phyloP scores from a whole-genome alignment of 2,329 filamentous ascomycete species.

The Colletotrichum salicis region DNA sequence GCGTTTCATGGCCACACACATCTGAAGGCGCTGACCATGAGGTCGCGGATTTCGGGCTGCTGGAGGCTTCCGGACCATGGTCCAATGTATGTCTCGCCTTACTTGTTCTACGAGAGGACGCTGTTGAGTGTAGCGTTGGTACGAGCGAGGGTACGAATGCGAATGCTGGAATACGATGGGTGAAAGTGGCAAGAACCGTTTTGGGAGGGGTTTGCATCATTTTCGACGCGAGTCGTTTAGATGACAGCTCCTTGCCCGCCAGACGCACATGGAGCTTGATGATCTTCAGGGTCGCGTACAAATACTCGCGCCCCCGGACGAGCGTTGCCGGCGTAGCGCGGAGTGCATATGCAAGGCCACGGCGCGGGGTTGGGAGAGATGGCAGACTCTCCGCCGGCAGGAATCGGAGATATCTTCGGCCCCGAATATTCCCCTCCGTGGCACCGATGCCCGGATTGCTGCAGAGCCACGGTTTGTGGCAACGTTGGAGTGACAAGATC shows the following conservation, averaged over 20 bases:
- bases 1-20: conserved; percentile 20
- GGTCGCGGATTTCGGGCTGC: conserved; percentile 18
- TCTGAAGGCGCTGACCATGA: neutral
- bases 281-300: neutral
- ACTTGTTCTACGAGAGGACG: neutral
- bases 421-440: neutral
- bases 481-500: neutral
- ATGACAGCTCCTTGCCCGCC: neutral
- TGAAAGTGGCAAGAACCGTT: neutral
- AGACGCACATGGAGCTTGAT: neutral
- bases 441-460: neutral
- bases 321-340: neutral
- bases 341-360: neutral
- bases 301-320: neutral
- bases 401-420: neutral
- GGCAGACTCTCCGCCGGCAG: neutral
- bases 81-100: neutral
- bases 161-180: neutral
- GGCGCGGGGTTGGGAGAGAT: conserved; percentile 5
- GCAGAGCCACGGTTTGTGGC: neutral
- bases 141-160: neutral
- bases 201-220: conserved; percentile 1
- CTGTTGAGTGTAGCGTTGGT: neutral
- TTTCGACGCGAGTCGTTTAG: neutral
- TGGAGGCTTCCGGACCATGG: conserved; percentile 5